phyloP scores from a whole-genome alignment of 148 eudicot species.

The Camellia sinensis region DNA sequence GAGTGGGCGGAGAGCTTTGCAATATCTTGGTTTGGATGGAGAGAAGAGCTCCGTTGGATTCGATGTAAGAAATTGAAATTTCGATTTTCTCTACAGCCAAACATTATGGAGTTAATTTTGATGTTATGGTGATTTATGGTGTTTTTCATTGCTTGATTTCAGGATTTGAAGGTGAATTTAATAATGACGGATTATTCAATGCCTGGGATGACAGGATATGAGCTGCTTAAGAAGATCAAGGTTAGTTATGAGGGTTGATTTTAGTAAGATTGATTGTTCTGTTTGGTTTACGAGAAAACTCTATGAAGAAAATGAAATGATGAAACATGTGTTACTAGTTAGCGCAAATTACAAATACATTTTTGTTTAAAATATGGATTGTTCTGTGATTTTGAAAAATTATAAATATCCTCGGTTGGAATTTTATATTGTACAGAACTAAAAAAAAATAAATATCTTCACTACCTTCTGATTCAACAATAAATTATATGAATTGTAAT shows the following conservation, averaged over 20 bases:
- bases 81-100: not conserved
- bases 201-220: slow-evolving; percentile 88
- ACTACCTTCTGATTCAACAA: too few species aligned
- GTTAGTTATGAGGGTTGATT: slow-evolving; percentile 31
- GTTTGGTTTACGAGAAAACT: not conserved
- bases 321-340: too few species aligned
- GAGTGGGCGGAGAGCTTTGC: slow-evolving; percentile 58
- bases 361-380: too few species aligned
- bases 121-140: not conserved
- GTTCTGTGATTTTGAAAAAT: too few species aligned
- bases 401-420: too few species aligned
- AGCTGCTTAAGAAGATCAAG: slow-evolving; percentile 68
- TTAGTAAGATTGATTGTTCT: not conserved
- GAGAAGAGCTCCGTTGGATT: slow-evolving; percentile 38
- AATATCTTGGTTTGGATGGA: slow-evolving; percentile 59
- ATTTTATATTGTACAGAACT: too few species aligned
- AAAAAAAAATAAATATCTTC: too few species aligned
- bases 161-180: slow-evolving; percentile 54
- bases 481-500: too few species aligned
- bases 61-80: slow-evolving; percentile 28
- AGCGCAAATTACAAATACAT: too few species aligned
- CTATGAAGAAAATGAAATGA: not conserved
- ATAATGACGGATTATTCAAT: slow-evolving; percentile 86
- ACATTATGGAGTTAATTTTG: not conserved
- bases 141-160: slow-evolving; percentile 8